Evolutionary conservation across 2,329 filamentous ascomycete species (phyloP), one percentile per base, ranked within the genome.

Genomic region (Colletotrichum brevisporum): DNA sequence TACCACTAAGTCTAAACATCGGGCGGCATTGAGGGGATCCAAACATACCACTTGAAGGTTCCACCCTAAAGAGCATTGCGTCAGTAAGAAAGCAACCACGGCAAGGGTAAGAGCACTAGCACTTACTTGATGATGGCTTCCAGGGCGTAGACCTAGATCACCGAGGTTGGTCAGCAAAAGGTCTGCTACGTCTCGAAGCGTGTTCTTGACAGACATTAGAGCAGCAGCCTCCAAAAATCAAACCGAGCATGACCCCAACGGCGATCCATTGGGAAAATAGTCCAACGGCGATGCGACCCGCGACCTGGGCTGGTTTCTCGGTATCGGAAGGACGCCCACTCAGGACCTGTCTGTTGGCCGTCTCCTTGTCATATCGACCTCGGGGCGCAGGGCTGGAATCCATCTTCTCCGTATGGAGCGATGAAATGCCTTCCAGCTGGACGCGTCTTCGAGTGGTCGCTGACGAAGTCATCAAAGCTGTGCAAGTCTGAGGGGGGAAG

Each of bases 211-310:
- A 27, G 26, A 69, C 95, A 86, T 97, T 97, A 43, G 94, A 94
- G 82, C 95, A 97, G 78, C 94, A 97, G 36, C 96, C 96, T 59
- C 96, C 96, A 80, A 99, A 98, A 69, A 99, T 98, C 73, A 98
- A 87, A 59, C 86, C 87, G 67, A 95, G 86, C 87, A 97, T 97
- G 66, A 87, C 84, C 24, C 86, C 84, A 53, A 91, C 84, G 66
- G 88, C 86, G 45, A 93, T 79, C 86, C 88, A 91, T 79, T 86
- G 86, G 39, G 89, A 88, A 67, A 91, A 86, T 48, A 86, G 87
- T 76, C 88, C 85, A 73, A 87, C 86, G 72, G 87, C 84, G 70
- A 88, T 84, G 73, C 84, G 84, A 64, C 85, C 85, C 48, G 83
- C 81, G 15, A 31, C 41, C 54, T 59, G 61, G n/a, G 43, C 36